Evolutionary conservation across 495 filamentous ascomycete species (phyloP).

Genomic region (Penicillium steckii): DNA sequence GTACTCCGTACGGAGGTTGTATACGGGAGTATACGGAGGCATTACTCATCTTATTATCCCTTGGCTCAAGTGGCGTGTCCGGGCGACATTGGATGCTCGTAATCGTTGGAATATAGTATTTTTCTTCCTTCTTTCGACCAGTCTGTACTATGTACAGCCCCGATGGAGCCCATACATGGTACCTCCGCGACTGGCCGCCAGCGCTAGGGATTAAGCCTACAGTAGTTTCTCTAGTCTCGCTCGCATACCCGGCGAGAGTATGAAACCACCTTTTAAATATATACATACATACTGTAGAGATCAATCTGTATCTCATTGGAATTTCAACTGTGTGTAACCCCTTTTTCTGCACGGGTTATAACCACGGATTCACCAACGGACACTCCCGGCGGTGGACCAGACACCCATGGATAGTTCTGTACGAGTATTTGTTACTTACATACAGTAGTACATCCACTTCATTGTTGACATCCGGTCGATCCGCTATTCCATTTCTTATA

Average conservation of each 20-base stretch:
- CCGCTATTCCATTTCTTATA: too few relatives aligned
- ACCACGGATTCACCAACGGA: slow-evolving; percentile 13
- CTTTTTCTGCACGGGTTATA: slow-evolving; percentile 1
- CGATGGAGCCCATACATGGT: slow-evolving; percentile 10
- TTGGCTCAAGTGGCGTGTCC: background rate
- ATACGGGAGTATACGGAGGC: too few relatives aligned
- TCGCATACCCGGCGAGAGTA: background rate
- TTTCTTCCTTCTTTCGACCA: background rate
- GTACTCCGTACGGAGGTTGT: too few relatives aligned
- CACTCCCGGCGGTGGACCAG: slow-evolving; percentile 16
- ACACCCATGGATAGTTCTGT: background rate
- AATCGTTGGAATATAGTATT: too few relatives aligned
- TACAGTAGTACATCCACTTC: background rate
- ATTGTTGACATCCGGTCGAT: too few relatives aligned
- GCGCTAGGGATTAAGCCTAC: slow-evolving; percentile 6
- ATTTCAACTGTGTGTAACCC: background rate
- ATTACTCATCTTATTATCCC: background rate
- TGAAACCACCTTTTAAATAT: background rate
- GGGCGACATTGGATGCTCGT: too few relatives aligned
- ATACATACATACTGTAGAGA: too few relatives aligned
- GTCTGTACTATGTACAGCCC: background rate
- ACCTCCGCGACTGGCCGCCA: slow-evolving; percentile 9
- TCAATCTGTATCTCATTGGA: background rate
- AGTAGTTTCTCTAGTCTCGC: background rate
- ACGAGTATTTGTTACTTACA: background rate